Percentiles rank a stretch among this genome's conserved stretches.
Conservation (phyloP, 192 early-diverging fungal species). For the Coemansia aciculifera region DNA sequence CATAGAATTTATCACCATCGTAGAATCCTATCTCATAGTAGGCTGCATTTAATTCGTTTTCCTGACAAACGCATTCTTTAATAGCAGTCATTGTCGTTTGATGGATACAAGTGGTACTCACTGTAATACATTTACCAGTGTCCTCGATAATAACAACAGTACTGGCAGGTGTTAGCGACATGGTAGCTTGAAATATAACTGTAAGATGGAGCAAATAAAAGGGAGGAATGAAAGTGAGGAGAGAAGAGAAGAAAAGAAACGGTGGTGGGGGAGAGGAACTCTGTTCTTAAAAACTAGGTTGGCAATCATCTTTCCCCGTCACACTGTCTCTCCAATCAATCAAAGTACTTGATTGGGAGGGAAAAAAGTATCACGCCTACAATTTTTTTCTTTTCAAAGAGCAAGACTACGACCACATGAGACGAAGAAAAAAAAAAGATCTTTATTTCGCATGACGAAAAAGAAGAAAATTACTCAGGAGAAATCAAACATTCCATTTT, state of each 20-base stretch:
- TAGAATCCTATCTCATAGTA: no score
- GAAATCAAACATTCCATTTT: slow-evolving; percentile 16
- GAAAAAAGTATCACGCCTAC: no score
- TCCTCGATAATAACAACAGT: not conserved
- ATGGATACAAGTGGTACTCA: no score
- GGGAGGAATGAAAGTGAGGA: not conserved
- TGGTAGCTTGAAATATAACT: no score
- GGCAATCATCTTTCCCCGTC: not conserved
- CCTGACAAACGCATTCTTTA: no score
- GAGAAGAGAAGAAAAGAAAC: not conserved
- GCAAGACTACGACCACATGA: not conserved
- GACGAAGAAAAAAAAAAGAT: not conserved
- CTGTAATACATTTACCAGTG: not conserved
- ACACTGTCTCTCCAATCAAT: not conserved
- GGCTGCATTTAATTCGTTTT: no score
- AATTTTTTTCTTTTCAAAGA: no score
- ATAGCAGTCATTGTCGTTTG: no score
- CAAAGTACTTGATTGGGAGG: not conserved
- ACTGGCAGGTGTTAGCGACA: not conserved
- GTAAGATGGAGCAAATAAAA: not conserved
- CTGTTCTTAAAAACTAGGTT: not conserved
- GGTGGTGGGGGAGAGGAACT: not conserved
- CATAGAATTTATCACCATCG: no score
- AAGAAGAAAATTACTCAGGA: not conserved
- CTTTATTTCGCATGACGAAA: not conserved